Evolutionary conservation across 345 rosid species (phyloP).

Genomic region (Brassica napus): DNA sequence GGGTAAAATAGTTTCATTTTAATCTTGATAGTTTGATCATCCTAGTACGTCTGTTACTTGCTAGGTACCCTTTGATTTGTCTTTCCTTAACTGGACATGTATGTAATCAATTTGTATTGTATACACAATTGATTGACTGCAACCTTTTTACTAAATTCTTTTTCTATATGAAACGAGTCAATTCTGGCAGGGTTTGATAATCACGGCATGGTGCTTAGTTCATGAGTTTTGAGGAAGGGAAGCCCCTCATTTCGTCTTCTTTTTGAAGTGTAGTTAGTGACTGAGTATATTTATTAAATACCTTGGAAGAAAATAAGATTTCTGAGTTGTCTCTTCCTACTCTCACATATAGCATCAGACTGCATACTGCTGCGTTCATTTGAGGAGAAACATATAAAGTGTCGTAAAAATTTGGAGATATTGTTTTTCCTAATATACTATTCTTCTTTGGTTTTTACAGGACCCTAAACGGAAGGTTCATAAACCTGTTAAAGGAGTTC

Average conservation of each 20-base stretch:
- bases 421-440: not conserved
- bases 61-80: slow-evolving; percentile 19
- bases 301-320: not conserved
- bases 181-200: no score
- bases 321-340: not conserved
- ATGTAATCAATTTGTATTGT: slow-evolving; percentile 13
- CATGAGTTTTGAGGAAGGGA: slow-evolving; percentile 10
- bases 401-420: no score
- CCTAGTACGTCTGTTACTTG: slow-evolving; percentile 5
- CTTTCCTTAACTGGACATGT: slow-evolving; percentile 18
- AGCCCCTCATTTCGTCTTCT: not conserved
- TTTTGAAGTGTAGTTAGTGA: slow-evolving; percentile 16
- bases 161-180: slow-evolving; percentile 3
- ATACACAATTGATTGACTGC: not conserved
- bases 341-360: not conserved
- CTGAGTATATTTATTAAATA: not conserved
- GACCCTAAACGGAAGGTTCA: slow-evolving; percentile 94
- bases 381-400: slow-evolving; percentile 25
- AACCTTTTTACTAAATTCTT: not conserved
- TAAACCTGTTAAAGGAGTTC: slow-evolving; percentile 90
- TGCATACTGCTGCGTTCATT: slow-evolving; percentile 8
- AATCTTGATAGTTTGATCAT: no score
- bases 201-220: no score
- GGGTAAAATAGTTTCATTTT: no score
- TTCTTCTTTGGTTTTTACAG: slow-evolving; percentile 43